Percentiles rank a stretch among this genome's conserved stretches.
Evolutionary conservation across 2,329 filamentous ascomycete genomes (phyloP).

Genomic region (Aureobasidium sp.): DNA sequence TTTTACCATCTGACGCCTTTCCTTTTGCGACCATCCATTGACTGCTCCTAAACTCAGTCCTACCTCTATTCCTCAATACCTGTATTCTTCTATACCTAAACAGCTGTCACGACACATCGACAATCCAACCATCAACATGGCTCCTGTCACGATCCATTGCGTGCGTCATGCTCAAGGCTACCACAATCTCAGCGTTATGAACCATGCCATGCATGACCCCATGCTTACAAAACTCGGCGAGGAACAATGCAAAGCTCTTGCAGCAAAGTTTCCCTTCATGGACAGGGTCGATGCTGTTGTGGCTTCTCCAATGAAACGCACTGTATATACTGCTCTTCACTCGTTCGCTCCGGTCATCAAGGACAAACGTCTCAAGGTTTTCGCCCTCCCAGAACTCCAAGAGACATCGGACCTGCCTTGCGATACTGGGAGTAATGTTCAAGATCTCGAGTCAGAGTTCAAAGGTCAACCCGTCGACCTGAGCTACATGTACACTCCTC

Average conservation of each 20-base stretch:
- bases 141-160: slow-evolving; percentile 48
- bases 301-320: slow-evolving; percentile 72
- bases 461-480: slow-evolving; percentile 55
- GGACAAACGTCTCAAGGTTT: slow-evolving; percentile 42
- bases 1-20: not conserved
- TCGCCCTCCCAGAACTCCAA: slow-evolving; percentile 67
- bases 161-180: slow-evolving; percentile 67
- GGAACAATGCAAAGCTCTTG: slow-evolving; percentile 61
- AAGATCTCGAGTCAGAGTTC: slow-evolving; percentile 53
- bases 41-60: not conserved
- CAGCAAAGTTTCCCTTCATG: slow-evolving; percentile 56
- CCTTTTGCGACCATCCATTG: not conserved
- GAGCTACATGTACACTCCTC: slow-evolving; percentile 40
- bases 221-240: slow-evolving; percentile 67
- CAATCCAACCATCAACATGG: not conserved
- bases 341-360: slow-evolving; percentile 54
- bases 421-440: slow-evolving; percentile 59
- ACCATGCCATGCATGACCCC: slow-evolving; percentile 69
- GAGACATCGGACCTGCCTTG: slow-evolving; percentile 68
- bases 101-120: not conserved
- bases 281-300: slow-evolving; percentile 59
- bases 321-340: slow-evolving; percentile 66
- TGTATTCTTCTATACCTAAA: not conserved
- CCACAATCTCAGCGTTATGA: slow-evolving; percentile 67
- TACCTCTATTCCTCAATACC: not conserved